Percentiles rank a stretch among this genome's conserved stretches.
These are phyloP conservation scores for Novymonas esmeraldas DNA, from an alignment of 208 protist genomes.

Conservation along the genomic window DNA sequence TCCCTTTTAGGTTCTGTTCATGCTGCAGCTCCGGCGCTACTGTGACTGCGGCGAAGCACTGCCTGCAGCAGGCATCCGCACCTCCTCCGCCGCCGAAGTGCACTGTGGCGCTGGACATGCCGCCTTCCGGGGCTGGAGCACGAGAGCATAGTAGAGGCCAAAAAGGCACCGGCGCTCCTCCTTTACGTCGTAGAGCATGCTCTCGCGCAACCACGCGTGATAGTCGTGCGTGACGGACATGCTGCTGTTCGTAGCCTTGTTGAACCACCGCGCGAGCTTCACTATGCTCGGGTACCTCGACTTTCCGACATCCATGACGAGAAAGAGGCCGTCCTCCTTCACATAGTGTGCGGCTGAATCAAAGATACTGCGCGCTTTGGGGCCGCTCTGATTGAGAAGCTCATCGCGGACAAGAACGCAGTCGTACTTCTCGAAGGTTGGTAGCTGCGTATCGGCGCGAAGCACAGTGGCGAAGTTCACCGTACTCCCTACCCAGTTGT, in stretches of 20 bases:
- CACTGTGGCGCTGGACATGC: background rate
- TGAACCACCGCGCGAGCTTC: constrained; percentile 55
- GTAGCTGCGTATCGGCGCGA: constrained; percentile 36
- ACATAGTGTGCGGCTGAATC: constrained; percentile 60
- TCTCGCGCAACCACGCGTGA: constrained; percentile 71
- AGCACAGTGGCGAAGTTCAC: constrained; percentile 75
- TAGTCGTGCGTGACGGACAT: constrained; percentile 84
- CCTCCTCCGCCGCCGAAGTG: background rate
- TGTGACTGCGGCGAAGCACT: too few relatives aligned
- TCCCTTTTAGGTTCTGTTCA: too few relatives aligned
- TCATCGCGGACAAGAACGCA: constrained; percentile 80
- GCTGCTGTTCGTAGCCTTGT: constrained; percentile 55
- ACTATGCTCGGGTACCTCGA: constrained; percentile 39
- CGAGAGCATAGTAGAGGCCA: constrained; percentile 74
- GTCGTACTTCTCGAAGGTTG: constrained; percentile 71
- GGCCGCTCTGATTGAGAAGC: constrained; percentile 56
- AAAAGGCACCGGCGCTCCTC: constrained; percentile 61
- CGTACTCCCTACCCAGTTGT: constrained; percentile 83
- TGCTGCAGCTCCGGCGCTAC: too few relatives aligned
- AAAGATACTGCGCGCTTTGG: constrained; percentile 54
- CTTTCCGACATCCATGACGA: constrained; percentile 86
- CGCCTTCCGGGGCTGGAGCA: constrained; percentile 25
- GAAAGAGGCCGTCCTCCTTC: constrained; percentile 53
- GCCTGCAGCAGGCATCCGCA: background rate
- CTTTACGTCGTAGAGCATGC: constrained; percentile 62